Conservation (phyloP, 2,329 filamentous ascomycete genomes). For the Colletotrichum lini region DNA sequence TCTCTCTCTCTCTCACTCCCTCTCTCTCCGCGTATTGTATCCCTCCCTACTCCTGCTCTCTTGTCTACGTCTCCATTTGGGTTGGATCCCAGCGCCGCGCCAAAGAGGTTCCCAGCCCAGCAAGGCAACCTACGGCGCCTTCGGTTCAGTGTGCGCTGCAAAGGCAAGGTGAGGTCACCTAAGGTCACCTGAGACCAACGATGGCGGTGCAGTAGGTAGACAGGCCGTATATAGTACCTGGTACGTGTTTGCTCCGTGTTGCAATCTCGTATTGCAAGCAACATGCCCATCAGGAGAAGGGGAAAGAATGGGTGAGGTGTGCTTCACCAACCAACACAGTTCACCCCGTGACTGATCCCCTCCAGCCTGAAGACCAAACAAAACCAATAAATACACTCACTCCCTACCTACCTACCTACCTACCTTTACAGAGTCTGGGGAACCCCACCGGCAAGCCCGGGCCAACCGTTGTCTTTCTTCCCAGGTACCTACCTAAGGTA, state of each 20-base stretch:
- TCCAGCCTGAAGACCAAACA: background rate
- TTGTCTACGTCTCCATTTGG: no score
- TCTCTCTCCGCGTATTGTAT: background rate
- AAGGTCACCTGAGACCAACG: background rate
- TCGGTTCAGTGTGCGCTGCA: constrained; percentile 19
- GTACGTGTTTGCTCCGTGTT: background rate
- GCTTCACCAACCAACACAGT: background rate
- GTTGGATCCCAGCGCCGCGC: constrained; percentile 11
- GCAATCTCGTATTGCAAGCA: background rate
- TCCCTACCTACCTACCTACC: no score
- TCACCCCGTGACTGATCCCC: background rate
- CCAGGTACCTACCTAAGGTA: no score
- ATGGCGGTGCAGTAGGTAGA: background rate
- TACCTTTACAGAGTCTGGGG: background rate
- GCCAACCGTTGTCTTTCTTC: background rate
- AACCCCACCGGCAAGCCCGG: constrained; percentile 19
- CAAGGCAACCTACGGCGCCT: constrained; percentile 10
- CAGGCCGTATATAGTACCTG: background rate
- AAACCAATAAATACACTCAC: background rate
- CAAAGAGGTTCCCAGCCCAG: constrained; percentile 9
- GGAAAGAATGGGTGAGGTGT: background rate
- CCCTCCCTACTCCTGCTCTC: no score
- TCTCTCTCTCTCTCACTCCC: constrained; percentile 2
- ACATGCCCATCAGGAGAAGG: background rate
- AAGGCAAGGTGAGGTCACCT: constrained; percentile 25